These are phyloP conservation scores for Xylariaceae sp. DNA, from an alignment of 2,329 filamentous ascomycete species.

Conservation along the genomic window DNA sequence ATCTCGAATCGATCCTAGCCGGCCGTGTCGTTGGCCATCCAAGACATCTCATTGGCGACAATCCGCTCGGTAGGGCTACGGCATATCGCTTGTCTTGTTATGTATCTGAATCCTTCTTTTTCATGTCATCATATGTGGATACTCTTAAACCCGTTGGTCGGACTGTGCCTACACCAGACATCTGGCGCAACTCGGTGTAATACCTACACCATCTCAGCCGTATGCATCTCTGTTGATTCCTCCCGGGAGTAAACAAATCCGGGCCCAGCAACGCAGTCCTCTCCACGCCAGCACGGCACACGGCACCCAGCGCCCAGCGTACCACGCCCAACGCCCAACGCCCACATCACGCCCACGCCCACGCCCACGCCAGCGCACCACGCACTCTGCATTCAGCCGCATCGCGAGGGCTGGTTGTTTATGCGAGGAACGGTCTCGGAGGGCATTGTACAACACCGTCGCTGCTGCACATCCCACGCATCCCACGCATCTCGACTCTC, in stretches of 20 bases:
- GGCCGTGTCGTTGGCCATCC: constrained; percentile 7
- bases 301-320: not conserved
- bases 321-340: not conserved
- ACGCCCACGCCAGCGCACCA: constrained; percentile 7
- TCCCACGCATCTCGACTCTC: not conserved
- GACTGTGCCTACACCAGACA: not conserved
- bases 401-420: constrained; percentile 24
- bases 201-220: not conserved
- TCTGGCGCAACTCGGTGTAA: not conserved
- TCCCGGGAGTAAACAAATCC: constrained; percentile 21
- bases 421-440: constrained; percentile 11
- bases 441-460: constrained; percentile 10
- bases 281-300: not conserved
- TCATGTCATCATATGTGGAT: not conserved
- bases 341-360: constrained; percentile 1
- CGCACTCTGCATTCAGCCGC: constrained; percentile 17
- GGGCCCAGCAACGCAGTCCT: constrained; percentile 3
- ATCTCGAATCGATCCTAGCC: not conserved
- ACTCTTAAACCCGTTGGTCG: not conserved
- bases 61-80: constrained; percentile 7
- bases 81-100: constrained; percentile 12
- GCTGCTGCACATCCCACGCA: constrained; percentile 2
- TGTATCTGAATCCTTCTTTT: constrained; percentile 4
- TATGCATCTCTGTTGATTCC: constrained; percentile 14
- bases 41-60: constrained; percentile 14